Base-by-base conservation (phyloP, 192 early-diverging fungal species). In the Ramicandelaber brevisporus region DNA sequence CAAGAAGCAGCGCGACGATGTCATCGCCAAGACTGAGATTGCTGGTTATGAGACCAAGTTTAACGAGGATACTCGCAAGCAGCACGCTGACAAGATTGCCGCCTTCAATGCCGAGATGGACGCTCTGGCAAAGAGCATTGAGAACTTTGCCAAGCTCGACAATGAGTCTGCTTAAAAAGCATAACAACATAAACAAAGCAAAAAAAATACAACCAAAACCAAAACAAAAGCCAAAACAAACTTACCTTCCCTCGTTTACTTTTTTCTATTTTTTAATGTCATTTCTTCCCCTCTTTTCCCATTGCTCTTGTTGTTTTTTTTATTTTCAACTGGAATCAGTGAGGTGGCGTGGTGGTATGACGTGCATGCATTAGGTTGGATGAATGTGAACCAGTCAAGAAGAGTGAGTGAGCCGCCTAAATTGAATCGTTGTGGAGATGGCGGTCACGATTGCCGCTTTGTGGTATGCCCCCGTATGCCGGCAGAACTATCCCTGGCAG, bases 41-140 rank as follows among this genome's bases (percentile, higher is more conserved):
- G 49, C 65, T 5, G 77, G 68, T 20, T 92, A 92, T 45, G 40
- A 52, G 38, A 45, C 29, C 17, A 70, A 66, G 33, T 73, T 89
- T 24, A 68, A 65, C 33, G 43, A 40, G 3, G 69, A 76, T 20
- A 64, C 83, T 8, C 69, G 73, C 11, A 69, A 81, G 41, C 34
- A 48, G 11, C 76, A 80, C 46, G 56, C 56, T 9, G 37, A 38
- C 33, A 84, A 82, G 64, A 46, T 76, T 28, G 65, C 63, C 44
- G 59, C 55, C 14, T 72, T 62, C 31, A 63, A 77, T 23, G 61
- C 70, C 3, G 82, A 86, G 54, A 68, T 86, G 33, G 68, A 63
- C 14, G 64, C 69, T 6, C 44, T 86, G 30, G 43, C 46, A 14
- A 43, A 48, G 20, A 60, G 68, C 11, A 73, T 74, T 20, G 46